These are phyloP conservation scores for Pseudozyma thailandica DNA, from an alignment of 1,284 basidiomycete genomes.

Conservation along the genomic window DNA sequence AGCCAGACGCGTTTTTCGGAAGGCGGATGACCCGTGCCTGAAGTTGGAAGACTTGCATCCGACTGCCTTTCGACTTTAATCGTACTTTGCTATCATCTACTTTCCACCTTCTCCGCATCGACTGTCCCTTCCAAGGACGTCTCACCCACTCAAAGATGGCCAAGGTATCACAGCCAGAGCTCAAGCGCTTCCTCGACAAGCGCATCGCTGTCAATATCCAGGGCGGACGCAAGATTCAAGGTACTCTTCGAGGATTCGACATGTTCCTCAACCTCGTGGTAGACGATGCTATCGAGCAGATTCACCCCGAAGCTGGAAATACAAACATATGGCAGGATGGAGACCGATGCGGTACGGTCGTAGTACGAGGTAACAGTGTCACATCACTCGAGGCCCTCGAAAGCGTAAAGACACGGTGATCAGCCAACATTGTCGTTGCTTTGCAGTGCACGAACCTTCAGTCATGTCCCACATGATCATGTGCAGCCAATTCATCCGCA, in stretches of 20 bases:
- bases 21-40: conserved; percentile 8
- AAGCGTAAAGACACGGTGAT: conserved; percentile 56
- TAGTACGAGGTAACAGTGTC: conserved; percentile 67
- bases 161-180: conserved; percentile 66
- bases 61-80: no score
- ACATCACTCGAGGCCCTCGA: conserved; percentile 65
- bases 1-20: conserved; percentile 5
- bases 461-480: no score
- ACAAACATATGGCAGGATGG: conserved; percentile 58
- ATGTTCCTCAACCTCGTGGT: conserved; percentile 98
- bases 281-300: conserved; percentile 93
- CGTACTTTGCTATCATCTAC: no score
- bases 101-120: background rate
- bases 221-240: conserved; percentile 94
- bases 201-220: conserved; percentile 93
- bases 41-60: no score
- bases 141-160: conserved; percentile 46
- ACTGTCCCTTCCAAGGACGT: background rate
- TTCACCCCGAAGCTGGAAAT: conserved; percentile 71
- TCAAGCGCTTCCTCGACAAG: conserved; percentile 91
- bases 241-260: conserved; percentile 95
- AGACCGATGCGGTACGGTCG: conserved; percentile 62
- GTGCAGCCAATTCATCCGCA: no score
- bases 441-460: no score
- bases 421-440: background rate